These are phyloP conservation scores for Skeletonema marinoi DNA, from an alignment of 108 stramenopile species.

Conservation along the genomic window DNA sequence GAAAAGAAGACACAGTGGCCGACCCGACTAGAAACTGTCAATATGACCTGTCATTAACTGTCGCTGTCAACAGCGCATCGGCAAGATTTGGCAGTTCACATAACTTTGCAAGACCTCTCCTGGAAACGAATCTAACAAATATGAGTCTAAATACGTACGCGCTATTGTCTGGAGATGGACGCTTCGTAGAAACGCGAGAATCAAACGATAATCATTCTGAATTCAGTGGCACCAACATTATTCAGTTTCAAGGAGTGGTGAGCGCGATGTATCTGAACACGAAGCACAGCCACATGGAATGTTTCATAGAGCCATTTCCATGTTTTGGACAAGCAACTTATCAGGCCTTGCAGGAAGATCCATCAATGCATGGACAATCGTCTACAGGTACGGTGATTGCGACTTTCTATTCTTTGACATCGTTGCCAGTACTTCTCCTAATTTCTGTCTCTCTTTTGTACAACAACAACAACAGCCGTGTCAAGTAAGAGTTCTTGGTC, in stretches of 20 bases:
- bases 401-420: not conserved
- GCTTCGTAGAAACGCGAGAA: constrained; percentile 10
- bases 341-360: not conserved
- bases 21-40: not conserved
- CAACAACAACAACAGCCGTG: not conserved
- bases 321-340: constrained; percentile 14
- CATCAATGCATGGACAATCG: not conserved
- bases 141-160: constrained; percentile 24
- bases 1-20: not conserved
- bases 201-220: not conserved
- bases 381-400: not conserved
- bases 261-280: constrained; percentile 16
- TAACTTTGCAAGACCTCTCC: constrained; percentile 14
- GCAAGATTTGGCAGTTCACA: constrained; percentile 34
- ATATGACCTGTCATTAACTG: constrained; percentile 16
- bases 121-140: constrained; percentile 20
- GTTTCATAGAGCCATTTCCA: constrained; percentile 19
- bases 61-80: constrained; percentile 20
- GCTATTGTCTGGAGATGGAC: constrained; percentile 8
- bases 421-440: not conserved
- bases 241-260: constrained; percentile 16
- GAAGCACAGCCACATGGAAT: constrained; percentile 33
- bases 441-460: not conserved
- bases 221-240: not conserved
- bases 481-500: constrained; percentile 1